Evolutionary conservation across 2,329 filamentous ascomycete genomes (phyloP), one percentile per base, ranked within the genome.

Genomic region (Cercospora brassicicola): DNA sequence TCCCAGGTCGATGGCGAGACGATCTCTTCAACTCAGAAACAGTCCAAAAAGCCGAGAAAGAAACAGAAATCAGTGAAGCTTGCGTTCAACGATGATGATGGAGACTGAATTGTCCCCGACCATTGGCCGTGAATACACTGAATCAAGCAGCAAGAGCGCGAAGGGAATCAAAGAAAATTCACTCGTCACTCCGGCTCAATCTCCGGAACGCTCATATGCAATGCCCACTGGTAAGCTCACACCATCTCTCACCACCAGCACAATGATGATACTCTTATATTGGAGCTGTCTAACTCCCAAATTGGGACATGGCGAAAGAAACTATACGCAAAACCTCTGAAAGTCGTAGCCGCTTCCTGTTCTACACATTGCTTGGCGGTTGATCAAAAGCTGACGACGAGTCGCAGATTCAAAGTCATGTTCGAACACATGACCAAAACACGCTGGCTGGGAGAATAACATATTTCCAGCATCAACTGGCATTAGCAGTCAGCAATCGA

Each of bases 51-150:
- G 65, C 61, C 70, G 23, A 78, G 76, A 73, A 79, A 76, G 70
- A 79, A 78, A 65, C 56, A 70, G 4, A 79, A 78, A 66, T 70
- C 74, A 31, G 74, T 79, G 68, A 79, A 78, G 65, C 73, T 79
- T 10, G 75, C 76, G 2, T 79, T 79, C 63, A 75, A 76, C 26
- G 74, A 78, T n/a, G 76, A 76, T 18, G 76, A 76, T 9, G 73
- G 64, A 15, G 69, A 64, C n/a, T 67, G 66, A 57, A 66, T 23
- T 51, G 1, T 11, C 45, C 45, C 20, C 45, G 3, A 26, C 20
- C 9, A 20, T 51, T 51, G 20, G 45, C 7, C 45, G 45, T 4
- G 15, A 10, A 51, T 51, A 11, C 20, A 26, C 45, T 51, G 11
- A 26, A n/a, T 13, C 18, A 5, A 51, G 45, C 18, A 23, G 45